Evolutionary conservation across 176 grass and related monocot species (phyloP).

Genomic region (Carex myosuroides): DNA sequence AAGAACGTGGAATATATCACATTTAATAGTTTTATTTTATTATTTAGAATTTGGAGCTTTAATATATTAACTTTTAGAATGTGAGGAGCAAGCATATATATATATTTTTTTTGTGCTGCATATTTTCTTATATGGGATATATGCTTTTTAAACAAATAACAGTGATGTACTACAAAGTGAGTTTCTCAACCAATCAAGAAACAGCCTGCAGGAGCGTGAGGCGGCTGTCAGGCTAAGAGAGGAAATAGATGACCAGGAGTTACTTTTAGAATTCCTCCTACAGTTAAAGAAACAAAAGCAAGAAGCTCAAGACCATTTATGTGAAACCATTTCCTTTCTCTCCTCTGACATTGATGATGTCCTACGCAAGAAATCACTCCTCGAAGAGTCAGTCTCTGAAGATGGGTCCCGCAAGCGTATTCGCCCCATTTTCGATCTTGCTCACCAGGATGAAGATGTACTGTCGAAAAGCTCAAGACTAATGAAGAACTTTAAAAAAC

Average conservation of each 20-base stretch:
- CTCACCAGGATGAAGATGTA: slow-evolving; percentile 54
- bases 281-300: slow-evolving; percentile 78
- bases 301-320: slow-evolving; percentile 58
- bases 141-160: slow-evolving; percentile 5
- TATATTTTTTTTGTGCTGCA: slow-evolving; percentile 4
- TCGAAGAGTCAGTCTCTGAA: slow-evolving; percentile 43
- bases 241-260: slow-evolving; percentile 88
- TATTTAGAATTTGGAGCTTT: neutral
- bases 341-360: slow-evolving; percentile 85
- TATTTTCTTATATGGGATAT: slow-evolving; percentile 5
- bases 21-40: neutral
- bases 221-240: slow-evolving; percentile 67
- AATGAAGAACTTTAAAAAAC: slow-evolving; percentile 97
- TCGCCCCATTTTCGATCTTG: slow-evolving; percentile 42
- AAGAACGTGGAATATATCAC: neutral
- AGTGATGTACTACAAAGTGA: slow-evolving; percentile 88
- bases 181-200: slow-evolving; percentile 71
- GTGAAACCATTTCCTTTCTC: slow-evolving; percentile 67
- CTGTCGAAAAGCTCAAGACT: slow-evolving; percentile 79
- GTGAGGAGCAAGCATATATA: neutral
- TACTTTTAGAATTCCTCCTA: slow-evolving; percentile 77
- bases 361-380: slow-evolving; percentile 43
- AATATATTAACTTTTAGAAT: neutral
- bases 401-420: slow-evolving; percentile 66
- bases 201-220: slow-evolving; percentile 68